phyloP scores from a whole-genome alignment of 1,284 basidiomycete species.

The Ceraceosorus bombacis region DNA sequence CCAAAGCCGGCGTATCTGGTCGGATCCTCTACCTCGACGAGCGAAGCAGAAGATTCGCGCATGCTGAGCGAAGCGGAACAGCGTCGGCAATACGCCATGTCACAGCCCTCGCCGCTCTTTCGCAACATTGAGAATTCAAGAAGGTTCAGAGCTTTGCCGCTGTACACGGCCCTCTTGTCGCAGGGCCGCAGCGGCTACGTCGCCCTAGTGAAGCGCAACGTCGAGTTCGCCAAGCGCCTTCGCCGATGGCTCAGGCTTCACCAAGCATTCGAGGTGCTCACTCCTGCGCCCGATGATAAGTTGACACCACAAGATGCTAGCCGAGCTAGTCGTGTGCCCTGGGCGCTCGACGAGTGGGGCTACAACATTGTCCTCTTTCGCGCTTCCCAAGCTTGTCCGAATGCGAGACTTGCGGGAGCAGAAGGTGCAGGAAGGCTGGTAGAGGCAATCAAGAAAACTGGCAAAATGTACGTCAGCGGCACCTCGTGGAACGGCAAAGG shows the following conservation, averaged over 20 bases:
- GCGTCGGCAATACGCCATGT: background rate
- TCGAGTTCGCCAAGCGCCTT: conserved; percentile 50
- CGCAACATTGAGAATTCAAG: conserved; percentile 51
- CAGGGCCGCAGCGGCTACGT: conserved; percentile 52
- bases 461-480: conserved; percentile 51
- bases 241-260: conserved; percentile 43
- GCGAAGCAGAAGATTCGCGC: conserved; percentile 14
- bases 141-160: conserved; percentile 53
- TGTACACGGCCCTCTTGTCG: conserved; percentile 52
- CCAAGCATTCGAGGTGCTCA: conserved; percentile 15
- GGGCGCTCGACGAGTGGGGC: conserved; percentile 9
- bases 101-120: conserved; percentile 10
- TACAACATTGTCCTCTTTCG: conserved; percentile 52
- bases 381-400: conserved; percentile 26
- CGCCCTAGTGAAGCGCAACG: conserved; percentile 51
- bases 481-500: conserved; percentile 50
- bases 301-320: conserved; percentile 30
- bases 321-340: background rate
- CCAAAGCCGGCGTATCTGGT: conserved; percentile 51
- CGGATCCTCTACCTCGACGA: conserved; percentile 11
- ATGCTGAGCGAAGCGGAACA: background rate
- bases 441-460: conserved; percentile 49
- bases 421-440: no score
- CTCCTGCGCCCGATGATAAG: conserved; percentile 45
- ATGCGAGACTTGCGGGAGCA: conserved; percentile 27